Evolutionary conservation across 139 green algal genomes (phyloP).

Genomic region (Pleodorina starrii): DNA sequence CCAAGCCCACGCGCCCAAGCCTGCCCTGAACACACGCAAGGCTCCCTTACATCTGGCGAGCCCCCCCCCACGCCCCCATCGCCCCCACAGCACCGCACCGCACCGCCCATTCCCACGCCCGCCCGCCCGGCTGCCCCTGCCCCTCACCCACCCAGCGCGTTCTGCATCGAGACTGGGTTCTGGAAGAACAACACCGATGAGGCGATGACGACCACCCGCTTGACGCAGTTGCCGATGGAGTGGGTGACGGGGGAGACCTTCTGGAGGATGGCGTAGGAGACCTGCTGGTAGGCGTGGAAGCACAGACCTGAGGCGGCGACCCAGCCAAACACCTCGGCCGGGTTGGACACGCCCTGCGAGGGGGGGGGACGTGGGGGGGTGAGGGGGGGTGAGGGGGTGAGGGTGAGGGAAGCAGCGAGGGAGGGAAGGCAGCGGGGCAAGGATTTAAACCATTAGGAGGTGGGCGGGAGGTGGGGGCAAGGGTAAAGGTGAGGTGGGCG

Average conservation of each 20-base stretch:
- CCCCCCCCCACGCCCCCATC: background rate
- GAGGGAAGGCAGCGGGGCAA: background rate
- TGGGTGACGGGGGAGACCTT: slow-evolving; percentile 97
- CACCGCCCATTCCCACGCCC: background rate
- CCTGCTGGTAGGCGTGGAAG: slow-evolving; percentile 98
- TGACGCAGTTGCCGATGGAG: slow-evolving; percentile 99
- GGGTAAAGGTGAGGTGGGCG: no score
- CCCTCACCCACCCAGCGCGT: slow-evolving; percentile 61
- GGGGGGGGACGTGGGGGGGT: background rate
- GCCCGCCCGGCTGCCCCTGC: background rate
- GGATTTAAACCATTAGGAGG: no score
- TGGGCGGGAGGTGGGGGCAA: no score
- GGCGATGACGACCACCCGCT: slow-evolving; percentile 97
- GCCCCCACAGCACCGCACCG: background rate
- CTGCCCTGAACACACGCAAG: no score
- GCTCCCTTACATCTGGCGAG: no score
- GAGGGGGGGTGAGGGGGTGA: background rate
- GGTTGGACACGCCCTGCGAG: slow-evolving; percentile 61
- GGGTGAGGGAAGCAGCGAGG: background rate
- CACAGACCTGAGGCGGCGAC: slow-evolving; percentile 82
- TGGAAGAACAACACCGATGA: slow-evolving; percentile 93
- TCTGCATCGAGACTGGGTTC: slow-evolving; percentile 87
- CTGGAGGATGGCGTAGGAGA: slow-evolving; percentile 80
- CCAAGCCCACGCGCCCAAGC: background rate
- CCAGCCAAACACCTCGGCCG: slow-evolving; percentile 65